phyloP scores from a whole-genome alignment of 441 rosid genomes.

The Geranium incanum region DNA sequence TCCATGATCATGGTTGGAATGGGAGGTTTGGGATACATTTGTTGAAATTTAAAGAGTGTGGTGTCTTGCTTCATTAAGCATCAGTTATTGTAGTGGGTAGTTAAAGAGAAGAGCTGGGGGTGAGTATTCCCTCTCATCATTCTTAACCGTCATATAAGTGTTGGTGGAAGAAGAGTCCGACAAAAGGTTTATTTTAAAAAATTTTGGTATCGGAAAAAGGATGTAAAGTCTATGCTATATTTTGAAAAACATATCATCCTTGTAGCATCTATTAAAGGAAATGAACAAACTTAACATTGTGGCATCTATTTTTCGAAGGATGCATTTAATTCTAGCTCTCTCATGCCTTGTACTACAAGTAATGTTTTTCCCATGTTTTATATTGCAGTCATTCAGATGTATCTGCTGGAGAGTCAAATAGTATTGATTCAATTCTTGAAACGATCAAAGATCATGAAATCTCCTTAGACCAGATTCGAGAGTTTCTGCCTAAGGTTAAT shows the following conservation, averaged over 20 bases:
- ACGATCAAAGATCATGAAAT: conserved; percentile 66
- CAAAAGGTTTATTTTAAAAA: background rate
- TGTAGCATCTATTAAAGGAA: background rate
- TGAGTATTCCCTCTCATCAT: background rate
- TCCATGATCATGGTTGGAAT: background rate
- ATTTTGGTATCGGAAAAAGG: background rate
- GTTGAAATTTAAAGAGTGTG: background rate
- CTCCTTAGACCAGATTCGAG: conserved; percentile 59
- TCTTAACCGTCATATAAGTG: background rate
- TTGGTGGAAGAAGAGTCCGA: background rate
- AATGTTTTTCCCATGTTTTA: background rate
- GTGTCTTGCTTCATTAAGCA: background rate
- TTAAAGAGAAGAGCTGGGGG: background rate
- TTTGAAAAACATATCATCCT: background rate
- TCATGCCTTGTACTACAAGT: background rate
- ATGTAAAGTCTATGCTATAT: background rate
- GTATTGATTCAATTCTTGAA: conserved; percentile 27
- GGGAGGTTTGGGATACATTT: background rate
- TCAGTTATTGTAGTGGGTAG: background rate
- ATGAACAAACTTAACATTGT: background rate
- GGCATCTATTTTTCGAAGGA: background rate
- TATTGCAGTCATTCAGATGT: conserved; percentile 50
- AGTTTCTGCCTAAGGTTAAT: conserved; percentile 70
- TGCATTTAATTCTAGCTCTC: background rate
- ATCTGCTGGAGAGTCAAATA: conserved; percentile 30